Percentiles rank a stretch among this genome's conserved stretches.
phyloP scores from a whole-genome alignment of 257 asterid genomes.

The Perilla frutescens region DNA sequence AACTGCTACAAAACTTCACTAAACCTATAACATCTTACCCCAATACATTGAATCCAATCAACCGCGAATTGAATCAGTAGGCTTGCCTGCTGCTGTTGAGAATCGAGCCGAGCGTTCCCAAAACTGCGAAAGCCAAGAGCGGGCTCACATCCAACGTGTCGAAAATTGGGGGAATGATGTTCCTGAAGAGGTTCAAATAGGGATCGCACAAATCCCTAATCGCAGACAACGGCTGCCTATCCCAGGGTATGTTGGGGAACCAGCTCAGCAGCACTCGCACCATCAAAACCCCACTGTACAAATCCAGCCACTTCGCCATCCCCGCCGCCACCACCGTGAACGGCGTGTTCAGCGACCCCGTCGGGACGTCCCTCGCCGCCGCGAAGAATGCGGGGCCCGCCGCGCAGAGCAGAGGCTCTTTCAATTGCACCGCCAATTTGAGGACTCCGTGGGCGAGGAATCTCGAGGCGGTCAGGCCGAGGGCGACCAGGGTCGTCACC shows the following conservation, averaged over 20 bases:
- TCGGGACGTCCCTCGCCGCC: conserved; percentile 51
- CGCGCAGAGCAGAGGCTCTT: conserved; percentile 48
- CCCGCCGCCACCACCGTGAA: conserved; percentile 93
- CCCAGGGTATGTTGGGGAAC: conserved; percentile 99
- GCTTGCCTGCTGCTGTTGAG: conserved; percentile 61
- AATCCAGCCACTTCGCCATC: conserved; percentile 86
- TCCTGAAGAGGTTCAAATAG: conserved; percentile 84
- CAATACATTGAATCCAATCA: not conserved
- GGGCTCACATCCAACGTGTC: conserved; percentile 89
- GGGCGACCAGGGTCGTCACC: conserved; percentile 60
- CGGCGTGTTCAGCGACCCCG: conserved; percentile 73
- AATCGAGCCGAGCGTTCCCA: conserved; percentile 80
- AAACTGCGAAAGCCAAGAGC: conserved; percentile 76
- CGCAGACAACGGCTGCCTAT: conserved; percentile 85
- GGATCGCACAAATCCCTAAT: conserved; percentile 97
- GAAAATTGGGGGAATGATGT: conserved; percentile 82
- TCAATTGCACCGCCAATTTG: conserved; percentile 45
- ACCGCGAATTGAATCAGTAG: conserved; percentile 33
- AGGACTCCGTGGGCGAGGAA: conserved; percentile 44
- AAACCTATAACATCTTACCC: conserved; percentile 23
- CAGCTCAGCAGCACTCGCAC: conserved; percentile 88
- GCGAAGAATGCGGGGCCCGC: conserved; percentile 91
- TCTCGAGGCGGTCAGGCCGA: conserved; percentile 58
- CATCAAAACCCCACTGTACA: conserved; percentile 87
- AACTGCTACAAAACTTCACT: conserved; percentile 23